Percentiles rank a stretch among this genome's conserved stretches.
Evolutionary conservation across 2,329 filamentous ascomycete genomes (phyloP).

Genomic region (Claviceps digitariae): DNA sequence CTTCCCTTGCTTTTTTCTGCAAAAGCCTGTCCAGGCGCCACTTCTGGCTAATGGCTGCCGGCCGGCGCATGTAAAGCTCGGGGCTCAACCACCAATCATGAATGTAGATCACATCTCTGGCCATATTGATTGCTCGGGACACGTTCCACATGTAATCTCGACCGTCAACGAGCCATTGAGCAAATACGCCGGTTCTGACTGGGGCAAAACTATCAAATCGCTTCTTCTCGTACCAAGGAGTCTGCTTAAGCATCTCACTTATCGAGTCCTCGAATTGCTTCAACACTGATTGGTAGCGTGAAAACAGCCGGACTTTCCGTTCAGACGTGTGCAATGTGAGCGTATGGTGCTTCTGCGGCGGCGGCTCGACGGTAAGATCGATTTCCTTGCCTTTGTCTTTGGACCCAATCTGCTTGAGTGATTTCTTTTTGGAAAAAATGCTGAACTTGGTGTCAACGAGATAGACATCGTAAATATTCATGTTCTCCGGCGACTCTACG

Average conservation of each 20-base stretch:
- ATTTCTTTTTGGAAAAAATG: conserved; percentile 59
- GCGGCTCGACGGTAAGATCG: conserved; percentile 25
- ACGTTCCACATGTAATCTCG: conserved; percentile 99
- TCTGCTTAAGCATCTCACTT: conserved; percentile 67
- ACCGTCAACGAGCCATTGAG: conserved; percentile 93
- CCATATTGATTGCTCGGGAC: conserved; percentile 90
- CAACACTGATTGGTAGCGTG: conserved; percentile 78
- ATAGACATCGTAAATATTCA: conserved; percentile 98
- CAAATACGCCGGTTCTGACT: conserved; percentile 72
- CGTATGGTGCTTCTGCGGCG: conserved; percentile 56
- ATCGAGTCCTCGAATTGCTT: conserved; percentile 92
- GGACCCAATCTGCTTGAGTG: conserved; percentile 37
- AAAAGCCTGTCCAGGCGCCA: conserved; percentile 89
- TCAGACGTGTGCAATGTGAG: conserved; percentile 85
- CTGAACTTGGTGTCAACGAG: conserved; percentile 84
- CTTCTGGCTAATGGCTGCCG: conserved; percentile 91
- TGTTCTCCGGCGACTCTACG: conserved; percentile 95
- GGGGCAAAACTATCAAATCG: conserved; percentile 91
- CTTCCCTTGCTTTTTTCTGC: conserved; percentile 86
- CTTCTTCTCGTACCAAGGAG: conserved; percentile 70
- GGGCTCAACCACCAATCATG: conserved; percentile 99
- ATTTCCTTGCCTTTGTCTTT: conserved; percentile 44
- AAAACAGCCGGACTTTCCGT: conserved; percentile 79
- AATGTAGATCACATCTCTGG: conserved; percentile 94
- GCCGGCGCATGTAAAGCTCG: conserved; percentile 86